These are phyloP conservation scores for Tympanopsis confertula DNA, from an alignment of 2,329 filamentous ascomycete genomes.

Conservation along the genomic window DNA sequence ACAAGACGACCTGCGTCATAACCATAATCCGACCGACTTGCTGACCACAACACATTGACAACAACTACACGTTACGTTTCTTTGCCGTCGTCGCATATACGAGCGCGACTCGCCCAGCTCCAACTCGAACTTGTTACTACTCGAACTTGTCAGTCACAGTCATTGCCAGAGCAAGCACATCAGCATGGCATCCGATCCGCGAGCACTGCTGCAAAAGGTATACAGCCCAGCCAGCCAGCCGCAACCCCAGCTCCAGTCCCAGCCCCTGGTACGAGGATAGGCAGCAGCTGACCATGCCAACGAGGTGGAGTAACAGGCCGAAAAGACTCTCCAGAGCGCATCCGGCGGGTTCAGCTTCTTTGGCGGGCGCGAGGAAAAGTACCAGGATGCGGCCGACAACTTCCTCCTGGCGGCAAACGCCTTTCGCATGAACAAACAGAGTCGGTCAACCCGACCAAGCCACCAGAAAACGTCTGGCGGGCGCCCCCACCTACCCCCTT, in stretches of 20 bases:
- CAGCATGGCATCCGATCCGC: slow-evolving; percentile 65
- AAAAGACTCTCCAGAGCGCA: slow-evolving; percentile 67
- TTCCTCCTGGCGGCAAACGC: slow-evolving; percentile 84
- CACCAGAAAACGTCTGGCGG: slow-evolving; percentile 2
- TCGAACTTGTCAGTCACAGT: too few species aligned
- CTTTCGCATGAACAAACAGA: slow-evolving; percentile 76
- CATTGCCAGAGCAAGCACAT: too few species aligned
- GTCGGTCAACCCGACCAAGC: slow-evolving; percentile 30
- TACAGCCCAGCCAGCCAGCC: slow-evolving; percentile 8
- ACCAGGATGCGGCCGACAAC: slow-evolving; percentile 76
- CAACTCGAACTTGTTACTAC: too few species aligned
- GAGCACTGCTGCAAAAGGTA: slow-evolving; percentile 69
- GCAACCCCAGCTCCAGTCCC: neutral
- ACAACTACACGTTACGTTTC: too few species aligned
- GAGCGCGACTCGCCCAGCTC: too few species aligned
- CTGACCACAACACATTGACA: too few species aligned
- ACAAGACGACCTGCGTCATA: too few species aligned
- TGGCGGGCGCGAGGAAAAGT: slow-evolving; percentile 75
- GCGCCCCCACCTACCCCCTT: neutral
- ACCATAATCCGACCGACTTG: too few species aligned
- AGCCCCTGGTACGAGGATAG: too few species aligned
- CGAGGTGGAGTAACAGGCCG: slow-evolving; percentile 50
- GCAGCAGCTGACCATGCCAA: too few species aligned
- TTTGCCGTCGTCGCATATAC: too few species aligned
- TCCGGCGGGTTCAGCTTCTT: slow-evolving; percentile 80